A percentile compares a stretch with the other conserved stretches of the same genome.
Evolutionary conservation across 2,329 filamentous ascomycete genomes (phyloP).

Genomic region (Scleromitrula shiraiana): DNA sequence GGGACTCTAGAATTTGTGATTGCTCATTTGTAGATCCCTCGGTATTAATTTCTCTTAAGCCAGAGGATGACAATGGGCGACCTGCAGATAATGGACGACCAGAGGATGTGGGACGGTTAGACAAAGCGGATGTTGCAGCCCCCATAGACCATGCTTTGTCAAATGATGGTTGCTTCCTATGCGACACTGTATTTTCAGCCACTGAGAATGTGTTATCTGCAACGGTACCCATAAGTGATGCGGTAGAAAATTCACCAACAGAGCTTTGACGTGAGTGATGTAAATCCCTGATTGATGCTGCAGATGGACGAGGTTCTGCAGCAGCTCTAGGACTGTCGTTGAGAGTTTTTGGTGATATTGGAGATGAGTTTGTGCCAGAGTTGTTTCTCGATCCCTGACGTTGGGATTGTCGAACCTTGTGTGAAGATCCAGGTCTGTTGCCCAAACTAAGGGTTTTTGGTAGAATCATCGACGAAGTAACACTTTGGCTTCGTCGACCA

Average conservation of each 20-base stretch:
- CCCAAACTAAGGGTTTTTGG: conserved; percentile 26
- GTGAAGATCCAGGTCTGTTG: conserved; percentile 21
- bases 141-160: conserved; percentile 64
- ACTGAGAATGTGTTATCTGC: conserved; percentile 12
- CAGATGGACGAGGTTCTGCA: conserved; percentile 55
- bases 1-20: conserved; percentile 22
- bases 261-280: conserved; percentile 84
- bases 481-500: conserved; percentile 37
- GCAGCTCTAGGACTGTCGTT: conserved; percentile 32
- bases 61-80: conserved; percentile 4
- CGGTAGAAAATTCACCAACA: conserved; percentile 33
- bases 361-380: conserved; percentile 35
- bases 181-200: conserved; percentile 28
- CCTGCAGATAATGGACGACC: conserved; percentile 10
- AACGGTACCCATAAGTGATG: conserved; percentile 38
- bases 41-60: conserved; percentile 17
- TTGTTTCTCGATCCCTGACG: conserved; percentile 29
- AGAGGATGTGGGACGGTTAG: conserved; percentile 24
- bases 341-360: conserved; percentile 33
- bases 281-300: conserved; percentile 72
- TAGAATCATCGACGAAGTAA: conserved; percentile 21
- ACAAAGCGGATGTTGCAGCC: conserved; percentile 23
- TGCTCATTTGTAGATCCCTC: conserved; percentile 28
- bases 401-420: conserved; percentile 24
- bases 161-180: conserved; percentile 62